Conservation (phyloP, 2,329 filamentous ascomycete genomes). For the Neonectria neomacrospora region DNA sequence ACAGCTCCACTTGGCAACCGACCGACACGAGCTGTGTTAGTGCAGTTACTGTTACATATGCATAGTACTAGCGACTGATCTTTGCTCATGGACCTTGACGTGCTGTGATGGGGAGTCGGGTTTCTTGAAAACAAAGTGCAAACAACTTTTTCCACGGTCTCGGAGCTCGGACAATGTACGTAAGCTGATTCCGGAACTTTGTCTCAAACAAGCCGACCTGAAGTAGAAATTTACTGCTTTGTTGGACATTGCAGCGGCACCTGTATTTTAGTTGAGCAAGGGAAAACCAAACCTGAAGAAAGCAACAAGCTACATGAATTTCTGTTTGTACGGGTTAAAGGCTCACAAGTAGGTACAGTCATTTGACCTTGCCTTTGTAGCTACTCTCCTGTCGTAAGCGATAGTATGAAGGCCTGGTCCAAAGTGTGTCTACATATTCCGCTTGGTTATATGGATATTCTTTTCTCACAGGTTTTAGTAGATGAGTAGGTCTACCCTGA, state of each 20-base stretch:
- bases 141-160: not conserved
- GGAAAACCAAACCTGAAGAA: not conserved
- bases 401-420: too few species aligned
- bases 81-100: not conserved
- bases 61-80: not conserved
- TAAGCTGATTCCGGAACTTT: not conserved
- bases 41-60: too few species aligned
- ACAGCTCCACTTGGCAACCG: not conserved
- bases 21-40: not conserved
- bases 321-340: too few species aligned
- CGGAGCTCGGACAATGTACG: not conserved
- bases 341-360: not conserved
- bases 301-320: too few species aligned
- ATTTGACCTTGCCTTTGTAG: not conserved
- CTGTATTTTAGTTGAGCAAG: not conserved
- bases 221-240: not conserved
- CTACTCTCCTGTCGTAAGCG: not conserved
- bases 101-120: not conserved
- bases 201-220: not conserved
- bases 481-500: not conserved
- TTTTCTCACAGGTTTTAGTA: not conserved
- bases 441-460: not conserved
- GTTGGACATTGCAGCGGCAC: not conserved
- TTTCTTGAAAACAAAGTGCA: not conserved
- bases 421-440: too few species aligned